These are phyloP conservation scores for Dictyostelium capitatum DNA, from an alignment of 78 protist species.

Conservation along the genomic window DNA sequence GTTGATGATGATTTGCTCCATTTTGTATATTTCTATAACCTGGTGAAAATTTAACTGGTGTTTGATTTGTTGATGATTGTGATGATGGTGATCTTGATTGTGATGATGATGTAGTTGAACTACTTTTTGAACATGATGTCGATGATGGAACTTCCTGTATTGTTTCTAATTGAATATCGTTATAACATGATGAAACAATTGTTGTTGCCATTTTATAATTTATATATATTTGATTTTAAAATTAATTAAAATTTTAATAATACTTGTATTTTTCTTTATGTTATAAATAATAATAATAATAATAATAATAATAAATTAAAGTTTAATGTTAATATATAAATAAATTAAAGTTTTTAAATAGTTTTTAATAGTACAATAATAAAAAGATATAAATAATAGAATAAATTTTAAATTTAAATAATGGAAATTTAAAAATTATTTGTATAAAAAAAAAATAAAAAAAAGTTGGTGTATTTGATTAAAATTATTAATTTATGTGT, in stretches of 20 bases:
- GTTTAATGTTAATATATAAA: too few relatives aligned
- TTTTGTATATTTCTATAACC: neutral
- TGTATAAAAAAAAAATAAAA: neutral
- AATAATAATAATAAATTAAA: too few relatives aligned
- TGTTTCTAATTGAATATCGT: constrained; percentile 45
- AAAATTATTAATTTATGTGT: neutral
- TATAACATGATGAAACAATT: constrained; percentile 4
- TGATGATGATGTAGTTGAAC: neutral
- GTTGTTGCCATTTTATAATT: constrained; percentile 33
- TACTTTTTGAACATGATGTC: neutral
- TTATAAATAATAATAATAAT: too few relatives aligned
- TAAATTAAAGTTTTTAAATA: neutral
- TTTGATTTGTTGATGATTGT: neutral
- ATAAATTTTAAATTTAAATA: neutral
- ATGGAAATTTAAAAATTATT: neutral
- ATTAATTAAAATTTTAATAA: neutral
- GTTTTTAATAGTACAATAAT: neutral
- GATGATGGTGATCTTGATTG: neutral
- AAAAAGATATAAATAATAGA: neutral
- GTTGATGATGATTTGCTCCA: neutral
- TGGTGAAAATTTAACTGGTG: neutral
- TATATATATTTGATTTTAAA: neutral
- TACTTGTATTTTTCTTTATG: neutral
- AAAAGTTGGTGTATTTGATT: neutral
- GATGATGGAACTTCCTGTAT: constrained; percentile 33